These are phyloP conservation scores for Amaranthus palmeri DNA, from an alignment of 148 eudicot species.

Conservation along the genomic window DNA sequence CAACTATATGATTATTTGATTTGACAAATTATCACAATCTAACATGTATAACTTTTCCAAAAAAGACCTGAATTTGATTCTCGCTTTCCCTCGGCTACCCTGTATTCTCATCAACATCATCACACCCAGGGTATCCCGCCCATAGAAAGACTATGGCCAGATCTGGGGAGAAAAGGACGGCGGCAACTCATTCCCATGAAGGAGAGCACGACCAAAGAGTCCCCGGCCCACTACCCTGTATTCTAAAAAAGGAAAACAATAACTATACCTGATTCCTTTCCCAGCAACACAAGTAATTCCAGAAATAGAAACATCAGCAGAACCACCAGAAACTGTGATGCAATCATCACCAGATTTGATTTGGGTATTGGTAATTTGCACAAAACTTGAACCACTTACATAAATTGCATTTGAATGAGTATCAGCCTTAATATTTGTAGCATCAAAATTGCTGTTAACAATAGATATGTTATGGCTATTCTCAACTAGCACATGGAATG, in stretches of 20 bases:
- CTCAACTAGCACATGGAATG: conserved; percentile 42
- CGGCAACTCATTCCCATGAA: no score
- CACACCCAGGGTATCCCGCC: no score
- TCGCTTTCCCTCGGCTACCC: no score
- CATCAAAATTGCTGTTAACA: conserved; percentile 31
- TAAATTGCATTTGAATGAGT: conserved; percentile 52
- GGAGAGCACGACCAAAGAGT: no score
- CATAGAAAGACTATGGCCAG: no score
- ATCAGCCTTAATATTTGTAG: conserved; percentile 39
- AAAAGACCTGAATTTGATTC: no score
- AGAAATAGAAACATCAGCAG: conserved; percentile 23
- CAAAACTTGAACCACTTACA: conserved; percentile 28
- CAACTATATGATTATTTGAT: no score
- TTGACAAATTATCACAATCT: no score
- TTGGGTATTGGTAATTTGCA: conserved; percentile 20
- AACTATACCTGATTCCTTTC: conserved; percentile 54
- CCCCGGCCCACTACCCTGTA: no score
- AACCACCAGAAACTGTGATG: conserved; percentile 52
- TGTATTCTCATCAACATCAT: no score
- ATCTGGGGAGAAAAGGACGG: no score
- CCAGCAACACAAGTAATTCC: conserved; percentile 50
- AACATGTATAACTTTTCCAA: no score
- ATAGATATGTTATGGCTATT: conserved; percentile 26
- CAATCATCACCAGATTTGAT: conserved; percentile 72
- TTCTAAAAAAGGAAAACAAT: not conserved